Evolutionary conservation across 208 protist genomes (phyloP).

Genomic region (Leishmania arabica): DNA sequence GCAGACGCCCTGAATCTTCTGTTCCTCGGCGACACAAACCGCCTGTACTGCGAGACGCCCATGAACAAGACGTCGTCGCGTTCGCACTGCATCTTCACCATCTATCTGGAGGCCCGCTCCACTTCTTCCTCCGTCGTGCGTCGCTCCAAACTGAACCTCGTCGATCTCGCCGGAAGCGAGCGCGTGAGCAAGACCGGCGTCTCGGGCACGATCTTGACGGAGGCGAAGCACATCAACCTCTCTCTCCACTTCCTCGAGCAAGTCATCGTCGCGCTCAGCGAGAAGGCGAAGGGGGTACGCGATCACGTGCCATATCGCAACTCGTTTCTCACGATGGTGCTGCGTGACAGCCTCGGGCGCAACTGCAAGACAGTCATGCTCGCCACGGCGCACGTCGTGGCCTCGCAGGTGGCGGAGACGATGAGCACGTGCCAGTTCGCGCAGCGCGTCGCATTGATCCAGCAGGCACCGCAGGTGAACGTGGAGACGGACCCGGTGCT

Average conservation of each 20-base stretch:
- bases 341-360: slow-evolving; percentile 92
- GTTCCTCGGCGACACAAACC: slow-evolving; percentile 89
- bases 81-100: slow-evolving; percentile 92
- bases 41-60: slow-evolving; percentile 86
- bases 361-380: slow-evolving; percentile 96
- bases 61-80: slow-evolving; percentile 94
- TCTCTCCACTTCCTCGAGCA: slow-evolving; percentile 88
- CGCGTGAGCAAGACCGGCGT: slow-evolving; percentile 86
- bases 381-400: slow-evolving; percentile 77
- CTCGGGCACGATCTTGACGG: slow-evolving; percentile 61
- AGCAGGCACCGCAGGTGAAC: slow-evolving; percentile 88
- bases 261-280: slow-evolving; percentile 87
- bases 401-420: slow-evolving; percentile 73
- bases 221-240: slow-evolving; percentile 94
- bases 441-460: slow-evolving; percentile 89
- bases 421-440: slow-evolving; percentile 92
- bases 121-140: slow-evolving; percentile 55
- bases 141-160: slow-evolving; percentile 82
- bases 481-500: slow-evolving; percentile 90
- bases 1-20: slow-evolving; percentile 80
- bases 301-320: slow-evolving; percentile 96
- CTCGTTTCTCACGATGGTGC: slow-evolving; percentile 95
- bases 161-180: slow-evolving; percentile 95
- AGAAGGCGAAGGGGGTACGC: slow-evolving; percentile 73
- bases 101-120: slow-evolving; percentile 72